These are phyloP conservation scores for Penicillium atrosanguineum DNA, from an alignment of 495 filamentous ascomycete species.

Conservation along the genomic window DNA sequence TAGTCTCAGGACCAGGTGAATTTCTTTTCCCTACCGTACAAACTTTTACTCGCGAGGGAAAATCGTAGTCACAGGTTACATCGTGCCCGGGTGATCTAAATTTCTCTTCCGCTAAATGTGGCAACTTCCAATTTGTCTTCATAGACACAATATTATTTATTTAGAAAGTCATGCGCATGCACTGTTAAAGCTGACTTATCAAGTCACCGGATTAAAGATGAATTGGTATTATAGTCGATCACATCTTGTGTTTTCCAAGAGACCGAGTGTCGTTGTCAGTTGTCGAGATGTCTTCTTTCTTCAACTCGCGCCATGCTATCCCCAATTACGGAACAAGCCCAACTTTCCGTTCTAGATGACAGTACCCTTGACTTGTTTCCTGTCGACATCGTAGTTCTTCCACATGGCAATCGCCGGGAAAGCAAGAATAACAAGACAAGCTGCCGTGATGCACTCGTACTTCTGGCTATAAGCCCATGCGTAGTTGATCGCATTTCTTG, in stretches of 20 bases:
- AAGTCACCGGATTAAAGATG: background rate
- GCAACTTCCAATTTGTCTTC: background rate
- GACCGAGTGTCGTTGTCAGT: background rate
- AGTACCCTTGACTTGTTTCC: slow-evolving; percentile 41
- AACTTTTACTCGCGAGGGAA: too few species aligned
- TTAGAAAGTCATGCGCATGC: slow-evolving; percentile 1
- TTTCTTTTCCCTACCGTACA: too few species aligned
- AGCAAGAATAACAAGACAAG: slow-evolving; percentile 27
- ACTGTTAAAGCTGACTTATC: background rate
- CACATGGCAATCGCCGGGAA: slow-evolving; percentile 34
- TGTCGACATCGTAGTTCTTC: slow-evolving; percentile 40
- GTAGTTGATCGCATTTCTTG: slow-evolving; percentile 50
- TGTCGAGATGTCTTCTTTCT: slow-evolving; percentile 1
- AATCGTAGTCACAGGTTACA: too few species aligned
- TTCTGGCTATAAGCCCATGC: slow-evolving; percentile 59
- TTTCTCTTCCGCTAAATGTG: too few species aligned
- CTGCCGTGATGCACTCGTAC: slow-evolving; percentile 52
- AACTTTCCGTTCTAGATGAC: slow-evolving; percentile 17
- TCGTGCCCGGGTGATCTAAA: too few species aligned
- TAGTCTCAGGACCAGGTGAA: too few species aligned
- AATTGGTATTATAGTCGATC: background rate
- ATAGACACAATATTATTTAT: background rate
- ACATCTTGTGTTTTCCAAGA: background rate
- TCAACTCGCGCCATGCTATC: background rate
- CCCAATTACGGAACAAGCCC: background rate